Evolutionary conservation across 2,329 filamentous ascomycete genomes (phyloP).

Genomic region (Akanthomyces dipterigenus): DNA sequence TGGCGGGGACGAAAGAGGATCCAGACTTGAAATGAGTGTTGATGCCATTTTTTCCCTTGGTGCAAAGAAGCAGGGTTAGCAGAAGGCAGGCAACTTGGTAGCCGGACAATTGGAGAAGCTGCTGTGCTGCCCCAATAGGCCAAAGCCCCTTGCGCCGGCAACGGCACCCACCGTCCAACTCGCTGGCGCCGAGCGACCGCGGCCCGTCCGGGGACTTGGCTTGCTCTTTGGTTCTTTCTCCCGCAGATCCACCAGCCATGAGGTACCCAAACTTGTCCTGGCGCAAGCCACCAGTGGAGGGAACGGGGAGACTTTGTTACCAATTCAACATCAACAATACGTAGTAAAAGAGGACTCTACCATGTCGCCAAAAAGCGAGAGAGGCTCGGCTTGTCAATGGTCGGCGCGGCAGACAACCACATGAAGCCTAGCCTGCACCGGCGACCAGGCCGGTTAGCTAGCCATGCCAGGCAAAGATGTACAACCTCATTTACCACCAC

Average conservation of each 20-base stretch:
- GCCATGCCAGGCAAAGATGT: neutral
- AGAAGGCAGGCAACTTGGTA: neutral
- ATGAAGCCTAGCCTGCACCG: no score
- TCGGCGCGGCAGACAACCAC: neutral
- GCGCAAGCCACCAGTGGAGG: constrained; percentile 4
- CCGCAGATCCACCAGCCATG: constrained; percentile 8
- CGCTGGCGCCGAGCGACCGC: neutral
- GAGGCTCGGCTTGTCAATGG: neutral
- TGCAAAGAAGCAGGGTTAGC: neutral
- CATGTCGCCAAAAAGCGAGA: neutral
- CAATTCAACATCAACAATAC: neutral
- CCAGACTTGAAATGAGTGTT: neutral
- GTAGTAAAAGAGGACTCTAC: no score
- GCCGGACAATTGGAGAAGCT: no score
- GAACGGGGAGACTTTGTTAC: neutral
- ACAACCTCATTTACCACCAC: no score
- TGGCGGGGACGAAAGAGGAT: neutral
- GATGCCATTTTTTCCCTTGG: neutral
- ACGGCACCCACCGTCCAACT: no score
- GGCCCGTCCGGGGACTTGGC: neutral
- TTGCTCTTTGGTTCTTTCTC: neutral
- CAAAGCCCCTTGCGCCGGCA: no score
- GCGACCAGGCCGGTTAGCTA: neutral
- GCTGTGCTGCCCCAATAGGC: no score
- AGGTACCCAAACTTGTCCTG: neutral